Evolutionary conservation across 805 yeast species (phyloP).

Genomic region (Candida koratica): DNA sequence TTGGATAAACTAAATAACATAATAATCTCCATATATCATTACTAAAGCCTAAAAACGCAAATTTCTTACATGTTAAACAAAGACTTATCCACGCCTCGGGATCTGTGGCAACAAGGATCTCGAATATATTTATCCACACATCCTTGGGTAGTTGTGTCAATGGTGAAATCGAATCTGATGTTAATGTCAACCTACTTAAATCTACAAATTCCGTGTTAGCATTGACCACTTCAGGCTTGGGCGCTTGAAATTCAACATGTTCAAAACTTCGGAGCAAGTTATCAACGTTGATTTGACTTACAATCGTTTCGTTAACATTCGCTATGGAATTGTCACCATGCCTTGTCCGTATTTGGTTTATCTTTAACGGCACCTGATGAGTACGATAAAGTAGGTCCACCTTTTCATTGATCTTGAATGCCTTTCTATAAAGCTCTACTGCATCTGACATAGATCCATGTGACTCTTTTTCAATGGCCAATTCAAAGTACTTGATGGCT

Average conservation of each 20-base stretch:
- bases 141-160: slow-evolving; percentile 49
- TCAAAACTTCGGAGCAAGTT: slow-evolving; percentile 35
- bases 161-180: slow-evolving; percentile 30
- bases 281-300: slow-evolving; percentile 41
- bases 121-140: slow-evolving; percentile 49
- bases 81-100: slow-evolving; percentile 66
- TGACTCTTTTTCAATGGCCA: slow-evolving; percentile 67
- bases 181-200: slow-evolving; percentile 25
- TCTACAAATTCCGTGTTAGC: slow-evolving; percentile 8
- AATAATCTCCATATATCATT: slow-evolving; percentile 49
- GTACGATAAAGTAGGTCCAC: slow-evolving; percentile 70
- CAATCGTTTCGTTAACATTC: slow-evolving; percentile 32
- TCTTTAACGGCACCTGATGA: slow-evolving; percentile 43
- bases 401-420: slow-evolving; percentile 53
- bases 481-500: slow-evolving; percentile 65
- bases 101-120: slow-evolving; percentile 41
- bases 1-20: slow-evolving; percentile 48
- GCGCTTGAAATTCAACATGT: slow-evolving; percentile 27
- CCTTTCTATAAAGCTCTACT: slow-evolving; percentile 63
- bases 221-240: slow-evolving; percentile 18
- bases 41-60: slow-evolving; percentile 56
- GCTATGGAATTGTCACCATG: slow-evolving; percentile 27
- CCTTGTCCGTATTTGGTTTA: slow-evolving; percentile 22
- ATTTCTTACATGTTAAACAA: slow-evolving; percentile 53
- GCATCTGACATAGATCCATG: slow-evolving; percentile 83